Conservation (phyloP, 1,284 basidiomycete genomes). For the Nidula niveotomentosa region DNA sequence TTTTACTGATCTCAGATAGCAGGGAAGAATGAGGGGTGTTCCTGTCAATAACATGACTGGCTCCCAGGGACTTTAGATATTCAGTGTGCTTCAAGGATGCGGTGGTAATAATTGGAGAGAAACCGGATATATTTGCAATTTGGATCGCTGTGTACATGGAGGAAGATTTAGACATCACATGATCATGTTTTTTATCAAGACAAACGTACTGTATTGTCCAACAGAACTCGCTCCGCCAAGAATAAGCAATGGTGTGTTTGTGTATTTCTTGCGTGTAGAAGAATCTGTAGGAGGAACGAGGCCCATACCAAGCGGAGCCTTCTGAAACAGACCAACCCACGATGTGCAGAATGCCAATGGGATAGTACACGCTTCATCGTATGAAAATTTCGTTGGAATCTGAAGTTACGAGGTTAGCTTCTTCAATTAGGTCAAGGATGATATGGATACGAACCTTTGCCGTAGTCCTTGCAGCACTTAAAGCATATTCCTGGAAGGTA, state of each 20-base stretch:
- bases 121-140: conserved; percentile 26
- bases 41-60: conserved; percentile 51
- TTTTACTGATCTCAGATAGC: conserved; percentile 21
- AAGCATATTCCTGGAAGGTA: conserved; percentile 47
- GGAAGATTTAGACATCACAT: background rate
- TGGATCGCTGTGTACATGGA: conserved; percentile 41
- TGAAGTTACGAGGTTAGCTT: background rate
- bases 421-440: background rate
- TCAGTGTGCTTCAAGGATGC: conserved; percentile 42
- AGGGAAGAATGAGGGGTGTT: conserved; percentile 24
- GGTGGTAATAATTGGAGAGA: conserved; percentile 49
- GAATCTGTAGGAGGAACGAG: conserved; percentile 24
- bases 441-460: conserved; percentile 31
- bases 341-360: conserved; percentile 15
- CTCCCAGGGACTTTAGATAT: conserved; percentile 49
- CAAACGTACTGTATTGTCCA: conserved; percentile 31
- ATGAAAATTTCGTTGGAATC: conserved; percentile 1
- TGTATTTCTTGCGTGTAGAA: conserved; percentile 34
- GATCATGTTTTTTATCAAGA: background rate
- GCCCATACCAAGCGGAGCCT: conserved; percentile 25
- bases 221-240: conserved; percentile 37
- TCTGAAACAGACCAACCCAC: conserved; percentile 41
- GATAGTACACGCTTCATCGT: conserved; percentile 1
- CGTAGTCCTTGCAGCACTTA: conserved; percentile 36
- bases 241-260: conserved; percentile 29